Evolutionary conservation across 345 rosid species (phyloP).

Genomic region (Camelina laxa): DNA sequence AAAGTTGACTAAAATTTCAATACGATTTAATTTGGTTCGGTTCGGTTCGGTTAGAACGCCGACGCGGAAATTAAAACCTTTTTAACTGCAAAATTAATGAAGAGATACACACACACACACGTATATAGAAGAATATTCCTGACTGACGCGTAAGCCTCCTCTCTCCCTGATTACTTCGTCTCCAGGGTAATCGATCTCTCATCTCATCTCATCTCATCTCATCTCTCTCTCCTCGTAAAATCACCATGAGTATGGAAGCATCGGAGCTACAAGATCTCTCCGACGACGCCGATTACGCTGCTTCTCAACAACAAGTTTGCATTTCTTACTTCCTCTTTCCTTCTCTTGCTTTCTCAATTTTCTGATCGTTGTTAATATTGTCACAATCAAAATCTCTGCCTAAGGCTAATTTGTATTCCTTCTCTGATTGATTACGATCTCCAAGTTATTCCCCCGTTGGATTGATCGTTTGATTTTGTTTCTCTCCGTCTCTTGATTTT

Average conservation of each 20-base stretch:
- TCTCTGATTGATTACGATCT: not conserved
- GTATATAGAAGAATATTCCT: constrained; percentile 38
- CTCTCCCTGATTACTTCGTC: constrained; percentile 36
- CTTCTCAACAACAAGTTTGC: constrained; percentile 76
- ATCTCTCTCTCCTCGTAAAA: constrained; percentile 3
- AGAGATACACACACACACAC: constrained; percentile 1
- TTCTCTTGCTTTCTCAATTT: not conserved
- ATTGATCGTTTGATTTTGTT: constrained; percentile 23
- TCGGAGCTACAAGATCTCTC: constrained; percentile 85
- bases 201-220: not conserved
- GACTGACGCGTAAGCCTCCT: constrained; percentile 33
- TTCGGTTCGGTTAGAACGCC: not conserved
- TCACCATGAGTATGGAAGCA: constrained; percentile 67
- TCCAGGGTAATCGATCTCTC: constrained; percentile 41
- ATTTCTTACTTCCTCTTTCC: not conserved
- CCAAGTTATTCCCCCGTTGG: not conserved
- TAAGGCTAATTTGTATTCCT: constrained; percentile 12
- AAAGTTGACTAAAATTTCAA: not conserved
- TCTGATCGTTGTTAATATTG: not conserved
- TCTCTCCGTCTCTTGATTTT: not conserved
- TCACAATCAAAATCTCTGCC: not conserved
- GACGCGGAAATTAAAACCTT: not conserved
- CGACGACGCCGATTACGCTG: constrained; percentile 98
- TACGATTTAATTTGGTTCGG: not conserved
- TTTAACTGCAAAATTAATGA: not conserved